These are phyloP conservation scores for Leccinellum luteum DNA, from an alignment of 768 basidiomycete species.

Conservation along the genomic window DNA sequence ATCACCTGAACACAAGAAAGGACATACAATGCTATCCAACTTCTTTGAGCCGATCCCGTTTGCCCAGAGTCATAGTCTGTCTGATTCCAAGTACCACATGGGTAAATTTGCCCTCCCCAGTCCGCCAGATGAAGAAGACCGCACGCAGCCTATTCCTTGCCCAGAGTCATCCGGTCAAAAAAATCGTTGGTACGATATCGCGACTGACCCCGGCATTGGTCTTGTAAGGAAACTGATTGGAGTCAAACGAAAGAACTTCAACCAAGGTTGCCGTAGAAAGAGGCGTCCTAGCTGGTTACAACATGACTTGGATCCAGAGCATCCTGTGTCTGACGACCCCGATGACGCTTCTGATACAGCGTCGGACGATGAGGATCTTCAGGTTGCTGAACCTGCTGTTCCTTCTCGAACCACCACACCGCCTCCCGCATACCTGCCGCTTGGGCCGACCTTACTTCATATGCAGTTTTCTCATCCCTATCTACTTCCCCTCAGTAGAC, in stretches of 20 bases:
- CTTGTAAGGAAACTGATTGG: conserved; percentile 67
- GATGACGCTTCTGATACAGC: conserved; percentile 40
- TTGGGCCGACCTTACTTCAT: conserved; percentile 64
- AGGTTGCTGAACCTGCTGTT: conserved; percentile 20
- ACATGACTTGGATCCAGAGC: conserved; percentile 48
- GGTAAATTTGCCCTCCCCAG: conserved; percentile 75
- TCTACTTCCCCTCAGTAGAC: conserved; percentile 59
- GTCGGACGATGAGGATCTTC: conserved; percentile 41
- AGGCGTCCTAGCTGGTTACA: conserved; percentile 44
- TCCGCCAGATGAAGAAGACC: conserved; percentile 53
- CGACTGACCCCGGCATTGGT: conserved; percentile 71
- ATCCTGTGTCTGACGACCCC: conserved; percentile 31
- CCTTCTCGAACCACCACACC: conserved; percentile 65
- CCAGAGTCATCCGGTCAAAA: conserved; percentile 16
- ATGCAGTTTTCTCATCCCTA: conserved; percentile 64
- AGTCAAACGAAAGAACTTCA: conserved; percentile 60
- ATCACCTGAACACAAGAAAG: conserved; percentile 25
- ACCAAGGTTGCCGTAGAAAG: conserved; percentile 34
- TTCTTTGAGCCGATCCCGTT: conserved; percentile 78
- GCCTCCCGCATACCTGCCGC: conserved; percentile 65
- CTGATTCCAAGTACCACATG: conserved; percentile 69
- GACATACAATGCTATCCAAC: conserved; percentile 20
- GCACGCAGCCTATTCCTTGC: conserved; percentile 25
- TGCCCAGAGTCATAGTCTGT: conserved; percentile 53
- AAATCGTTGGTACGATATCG: conserved; percentile 57